Base-by-base conservation (phyloP, 768 basidiomycete species). In the Galerina marginata region DNA sequence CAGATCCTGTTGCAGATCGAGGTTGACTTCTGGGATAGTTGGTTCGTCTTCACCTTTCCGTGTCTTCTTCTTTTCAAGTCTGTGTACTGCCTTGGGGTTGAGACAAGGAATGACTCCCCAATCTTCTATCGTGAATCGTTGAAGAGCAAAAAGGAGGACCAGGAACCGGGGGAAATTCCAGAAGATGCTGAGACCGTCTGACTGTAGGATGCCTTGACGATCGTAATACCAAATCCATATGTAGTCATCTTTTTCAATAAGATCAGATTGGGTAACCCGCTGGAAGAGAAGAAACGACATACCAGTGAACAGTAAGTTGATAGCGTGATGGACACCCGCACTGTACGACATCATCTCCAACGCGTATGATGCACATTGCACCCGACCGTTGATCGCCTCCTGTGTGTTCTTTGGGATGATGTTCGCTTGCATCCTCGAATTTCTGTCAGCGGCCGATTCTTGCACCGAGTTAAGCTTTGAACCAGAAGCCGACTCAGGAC, bases 221-320 rank as follows among this genome's bases (percentile, higher is more conserved):
- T 75, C 72, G 45, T 63, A 69, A 42, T 61, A 71, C 63, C 67
- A 73, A 33, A 71, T 46, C 29, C 64, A 71, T n/a, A 68, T 36
- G 47, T 60, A 26, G 16, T 69, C 63, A 52, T 72, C 67, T 71
- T 29, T 15, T 9, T 25, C 10, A 9, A 36, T 44, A 15, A 33
- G 25, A 23, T 12, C 5, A 56, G 29, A 20, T 5, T 26, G 12
- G 6, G 37, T 14, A 16, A 54, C 9, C 44, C n/a, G 46, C 33
- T 12, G 40, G 15, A 33, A 36, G 2, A 20, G 23, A 23, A 23
- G 15, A 40, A 43, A 20, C 20, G 42, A 42, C 59, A 42, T 39
- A 67, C 66, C 66, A 7, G 56, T 54, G 11, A 64, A 59, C 20
- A 67, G 54, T 26, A 67, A 12, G 37, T 59, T 63, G 15, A 63